Base-by-base conservation (phyloP, 495 filamentous ascomycete species). In the Xylaria flabelliformis region DNA sequence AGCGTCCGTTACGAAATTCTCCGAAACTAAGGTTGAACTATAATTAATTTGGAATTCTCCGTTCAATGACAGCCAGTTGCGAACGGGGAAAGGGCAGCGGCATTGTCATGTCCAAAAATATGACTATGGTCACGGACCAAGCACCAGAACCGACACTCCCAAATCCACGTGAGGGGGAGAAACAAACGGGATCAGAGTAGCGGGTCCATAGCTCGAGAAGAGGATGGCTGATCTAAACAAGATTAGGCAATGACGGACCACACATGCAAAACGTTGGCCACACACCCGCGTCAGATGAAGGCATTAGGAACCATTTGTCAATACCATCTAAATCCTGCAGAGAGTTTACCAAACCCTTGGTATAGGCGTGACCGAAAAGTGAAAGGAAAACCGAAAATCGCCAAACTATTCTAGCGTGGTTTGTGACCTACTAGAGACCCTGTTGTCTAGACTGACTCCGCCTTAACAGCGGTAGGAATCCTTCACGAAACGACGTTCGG, bases 21-120 rank as follows among this genome's bases (percentile, higher is more conserved):
- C 41, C 53, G 53, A 59, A 24, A 36, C 32, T 46, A 50, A 68
- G 65, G 50, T 32, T 58, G 65, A 56, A 6, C 24, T 46, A 42
- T 3, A 41, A 46, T 59, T 26, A 21, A 61, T 69, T 68, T 59
- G 53, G 67, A 59, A 69, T 69, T 36, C n/a, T 44, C 36, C n/a
- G 39, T 13, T 59, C 15, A 61, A 24, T 46, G 19, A 61, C 24
- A 32, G 21, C 39, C 48, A 34, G 5, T 5, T 48, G 24, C 12
- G 17, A 48, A n/a, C 13, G 41, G 3, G 36, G 36, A 59, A 59
- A 24, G 34, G 34, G 51, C 19, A 46, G 21, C 41, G 3, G 17
- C 44, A 70, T 24, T 61, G 19, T 26, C 67, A 56, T 67, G 36
- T 67, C 65, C 48, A 67, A 67, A 51, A 67, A 67, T 67, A 67